phyloP scores from a whole-genome alignment of 768 basidiomycete species.

The Galerina marginata region DNA sequence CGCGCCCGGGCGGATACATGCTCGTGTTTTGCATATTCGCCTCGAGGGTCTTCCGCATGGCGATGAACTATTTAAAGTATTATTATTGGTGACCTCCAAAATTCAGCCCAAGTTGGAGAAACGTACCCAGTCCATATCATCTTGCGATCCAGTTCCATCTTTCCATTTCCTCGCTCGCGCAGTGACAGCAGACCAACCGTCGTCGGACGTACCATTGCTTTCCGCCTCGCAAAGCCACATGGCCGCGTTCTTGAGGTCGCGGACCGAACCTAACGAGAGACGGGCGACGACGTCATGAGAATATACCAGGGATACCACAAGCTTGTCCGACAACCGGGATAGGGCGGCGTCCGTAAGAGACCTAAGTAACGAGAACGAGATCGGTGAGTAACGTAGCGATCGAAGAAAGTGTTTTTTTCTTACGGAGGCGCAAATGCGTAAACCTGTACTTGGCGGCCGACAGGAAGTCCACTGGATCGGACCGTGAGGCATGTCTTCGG shows the following conservation, averaged over 20 bases:
- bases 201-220: slow-evolving; percentile 44
- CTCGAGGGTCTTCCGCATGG: slow-evolving; percentile 82
- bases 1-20: slow-evolving; percentile 78
- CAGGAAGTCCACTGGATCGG: slow-evolving; percentile 71
- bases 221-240: slow-evolving; percentile 83
- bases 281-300: slow-evolving; percentile 84
- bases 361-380: slow-evolving; percentile 35
- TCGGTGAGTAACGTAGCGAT: slow-evolving; percentile 1
- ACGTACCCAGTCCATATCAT: slow-evolving; percentile 62
- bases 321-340: slow-evolving; percentile 58
- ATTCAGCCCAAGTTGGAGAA: not conserved
- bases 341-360: slow-evolving; percentile 68
- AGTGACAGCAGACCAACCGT: slow-evolving; percentile 58
- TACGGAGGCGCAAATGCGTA: slow-evolving; percentile 86
- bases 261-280: slow-evolving; percentile 76
- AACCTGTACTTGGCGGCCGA: slow-evolving; percentile 67
- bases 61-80: slow-evolving; percentile 60
- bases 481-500: slow-evolving; percentile 76
- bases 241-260: slow-evolving; percentile 76
- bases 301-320: slow-evolving; percentile 81
- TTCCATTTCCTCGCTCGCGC: slow-evolving; percentile 63
- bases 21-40: slow-evolving; percentile 80
- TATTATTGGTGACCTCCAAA: not conserved
- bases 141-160: slow-evolving; percentile 54
- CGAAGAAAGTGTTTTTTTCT: slow-evolving; percentile 22